phyloP scores from a whole-genome alignment of 495 filamentous ascomycete species.

The Podospora didyma region DNA sequence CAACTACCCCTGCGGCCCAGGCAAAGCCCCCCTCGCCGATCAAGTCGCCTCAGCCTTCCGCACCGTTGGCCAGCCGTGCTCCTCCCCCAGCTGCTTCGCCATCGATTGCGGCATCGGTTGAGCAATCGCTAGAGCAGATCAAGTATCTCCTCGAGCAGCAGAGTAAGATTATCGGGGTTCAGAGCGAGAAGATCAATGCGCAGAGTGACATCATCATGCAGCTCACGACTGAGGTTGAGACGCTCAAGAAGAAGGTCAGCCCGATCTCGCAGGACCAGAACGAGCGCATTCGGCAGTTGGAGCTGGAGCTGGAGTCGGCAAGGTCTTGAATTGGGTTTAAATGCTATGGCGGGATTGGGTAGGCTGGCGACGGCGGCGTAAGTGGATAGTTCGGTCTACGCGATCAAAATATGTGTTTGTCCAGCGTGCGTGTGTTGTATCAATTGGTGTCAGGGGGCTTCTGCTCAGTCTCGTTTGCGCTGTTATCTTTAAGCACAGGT shows the following conservation, averaged over 20 bases:
- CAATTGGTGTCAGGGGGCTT: background rate
- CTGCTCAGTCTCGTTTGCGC: too few species aligned
- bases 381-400: background rate
- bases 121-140: conserved; percentile 56
- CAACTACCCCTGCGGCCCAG: conserved; percentile 26
- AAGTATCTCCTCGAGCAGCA: conserved; percentile 61
- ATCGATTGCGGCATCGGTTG: conserved; percentile 18
- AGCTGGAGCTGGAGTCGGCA: conserved; percentile 58
- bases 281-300: conserved; percentile 64
- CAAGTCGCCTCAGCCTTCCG: conserved; percentile 21
- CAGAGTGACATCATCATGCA: conserved; percentile 57
- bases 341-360: background rate
- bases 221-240: conserved; percentile 65
- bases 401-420: background rate
- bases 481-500: background rate
- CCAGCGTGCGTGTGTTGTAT: background rate
- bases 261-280: conserved; percentile 56
- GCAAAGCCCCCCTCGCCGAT: conserved; percentile 33
- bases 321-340: background rate
- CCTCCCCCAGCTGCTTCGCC: conserved; percentile 14
- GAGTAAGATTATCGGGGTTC: conserved; percentile 52
- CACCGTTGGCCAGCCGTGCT: conserved; percentile 19
- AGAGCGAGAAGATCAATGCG: conserved; percentile 55
- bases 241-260: conserved; percentile 61
- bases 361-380: background rate